These are phyloP conservation scores for Crithidia bombi DNA, from an alignment of 208 protist species.

Conservation along the genomic window DNA sequence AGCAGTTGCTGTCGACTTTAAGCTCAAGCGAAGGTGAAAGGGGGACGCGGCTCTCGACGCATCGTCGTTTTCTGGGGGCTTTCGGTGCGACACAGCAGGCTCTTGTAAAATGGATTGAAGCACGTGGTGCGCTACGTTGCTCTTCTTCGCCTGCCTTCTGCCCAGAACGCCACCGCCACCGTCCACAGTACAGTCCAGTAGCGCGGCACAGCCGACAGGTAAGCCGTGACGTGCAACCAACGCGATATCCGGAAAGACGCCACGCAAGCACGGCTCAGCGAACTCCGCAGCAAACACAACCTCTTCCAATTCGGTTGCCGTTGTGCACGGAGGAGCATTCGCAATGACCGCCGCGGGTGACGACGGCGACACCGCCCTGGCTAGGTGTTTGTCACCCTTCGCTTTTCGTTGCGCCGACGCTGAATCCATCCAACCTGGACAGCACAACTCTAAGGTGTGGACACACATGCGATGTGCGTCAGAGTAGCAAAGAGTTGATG, in stretches of 20 bases:
- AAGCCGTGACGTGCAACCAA: constrained; percentile 3
- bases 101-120: constrained; percentile 16
- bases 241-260: constrained; percentile 40
- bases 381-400: background rate
- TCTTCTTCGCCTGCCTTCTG: too few relatives aligned
- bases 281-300: constrained; percentile 59
- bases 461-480: constrained; percentile 51
- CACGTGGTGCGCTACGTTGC: constrained; percentile 1
- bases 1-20: constrained; percentile 3
- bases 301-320: constrained; percentile 37
- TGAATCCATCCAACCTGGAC: background rate
- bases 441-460: constrained; percentile 39
- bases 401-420: background rate
- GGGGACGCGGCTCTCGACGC: background rate
- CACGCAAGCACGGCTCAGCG: constrained; percentile 40
- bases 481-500: background rate
- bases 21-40: constrained; percentile 12
- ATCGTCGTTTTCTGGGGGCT: background rate
- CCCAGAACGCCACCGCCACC: background rate
- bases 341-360: background rate
- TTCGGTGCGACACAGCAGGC: constrained; percentile 12
- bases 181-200: background rate
- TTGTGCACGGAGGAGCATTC: background rate
- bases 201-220: constrained; percentile 3
- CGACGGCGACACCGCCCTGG: background rate